Base-by-base conservation (phyloP, 2,329 filamentous ascomycete species). In the Aspergillus felis region DNA sequence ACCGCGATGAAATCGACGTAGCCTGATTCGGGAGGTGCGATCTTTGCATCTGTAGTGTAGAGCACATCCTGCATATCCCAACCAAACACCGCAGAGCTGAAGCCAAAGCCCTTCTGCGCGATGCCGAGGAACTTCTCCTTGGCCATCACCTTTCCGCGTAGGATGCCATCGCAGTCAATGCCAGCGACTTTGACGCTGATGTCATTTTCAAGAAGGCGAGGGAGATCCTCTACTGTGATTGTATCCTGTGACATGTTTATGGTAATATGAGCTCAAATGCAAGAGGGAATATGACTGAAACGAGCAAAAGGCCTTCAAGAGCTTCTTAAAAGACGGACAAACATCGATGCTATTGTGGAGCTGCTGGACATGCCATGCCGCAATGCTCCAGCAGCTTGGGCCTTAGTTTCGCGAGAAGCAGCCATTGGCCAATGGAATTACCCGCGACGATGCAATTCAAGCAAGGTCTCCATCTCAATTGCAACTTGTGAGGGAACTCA, bases 11-110 rank as follows among this genome's bases (percentile, higher is more conserved):
- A 78, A 72, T 96, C 92, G 63, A 87, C 84, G 76, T 95, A 96
- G 41, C 91, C 91, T 71, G 95, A 95, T 69, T 90, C 90, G 90
- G 73, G 95, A 87, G 71, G 84, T 84, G 66, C 96, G 82, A 78
- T 95, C 89, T 67, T 83, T 84, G 73, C 90, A 86, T 66, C 57
- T 3, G 63, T 67, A 20, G 64, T 67, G 75, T 96, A 96, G 12
- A 90, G 93, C 79, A 87, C 82, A 71, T 96, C 91, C 76, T 96
- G 92, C 92, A 96, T 95, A 76, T 96, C 91, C 92, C 92, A 96
- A 70, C 92, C 92, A 68, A 95, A 96, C 64, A 95, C 86, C 64
- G 95, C 91, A 35, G 89, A 92, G 79, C 91, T 96, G 80, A 96
- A 96, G 57, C 91, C 92, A 66, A 96, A 96, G 58, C 91, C 91